Base-by-base conservation (phyloP, 176 grass and related monocot species). In the Eragrostis curvula region DNA sequence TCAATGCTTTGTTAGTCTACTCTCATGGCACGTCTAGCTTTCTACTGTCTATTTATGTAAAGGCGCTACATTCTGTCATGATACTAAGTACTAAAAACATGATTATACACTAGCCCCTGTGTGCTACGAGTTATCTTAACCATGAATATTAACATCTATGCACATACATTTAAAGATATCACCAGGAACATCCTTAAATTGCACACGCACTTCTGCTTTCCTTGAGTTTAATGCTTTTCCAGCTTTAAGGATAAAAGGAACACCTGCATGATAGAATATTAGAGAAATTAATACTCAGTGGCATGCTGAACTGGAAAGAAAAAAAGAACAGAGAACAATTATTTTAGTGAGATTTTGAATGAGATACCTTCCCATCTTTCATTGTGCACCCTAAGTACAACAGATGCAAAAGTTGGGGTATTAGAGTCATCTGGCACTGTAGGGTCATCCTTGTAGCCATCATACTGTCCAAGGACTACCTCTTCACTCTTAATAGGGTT, bases 101-200 rank as follows among this genome's bases (percentile, higher is more conserved):
- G 14, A 17, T 70, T 83, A 78, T 14, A 73, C 53, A 46, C 17
- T 55, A 12, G 64, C 1, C 14, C 17, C 70, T 82, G 36, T 87
- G 46, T 12, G 16, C 21, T 59, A 5, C 30, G 24, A 61, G 25
- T 45, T 69, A 29, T 69, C 30, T 67, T 70, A 45, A 70, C 39
- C 21, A 56, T 77, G n/a, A 68, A 58, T 9, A 73, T 59, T 55
- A 76, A 69, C 46, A 74, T 73, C 13, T 70, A 79, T 55, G 48
- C 30, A 41, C 86, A 43, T 96, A 99, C 97, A 90, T 99, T 47
- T 94, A 85, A 92, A 99, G 79, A 99, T 99, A 80, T 99, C 97
- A 82, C 97, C 97, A 82, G 97, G 97, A 81, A 99, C 97, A 96
- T 99, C 97, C 77, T 99, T 99, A 83, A 99, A 99, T 67, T 99